Evolutionary conservation across 495 filamentous ascomycete species (phyloP).

Genomic region (Penicillium longicatenatum): DNA sequence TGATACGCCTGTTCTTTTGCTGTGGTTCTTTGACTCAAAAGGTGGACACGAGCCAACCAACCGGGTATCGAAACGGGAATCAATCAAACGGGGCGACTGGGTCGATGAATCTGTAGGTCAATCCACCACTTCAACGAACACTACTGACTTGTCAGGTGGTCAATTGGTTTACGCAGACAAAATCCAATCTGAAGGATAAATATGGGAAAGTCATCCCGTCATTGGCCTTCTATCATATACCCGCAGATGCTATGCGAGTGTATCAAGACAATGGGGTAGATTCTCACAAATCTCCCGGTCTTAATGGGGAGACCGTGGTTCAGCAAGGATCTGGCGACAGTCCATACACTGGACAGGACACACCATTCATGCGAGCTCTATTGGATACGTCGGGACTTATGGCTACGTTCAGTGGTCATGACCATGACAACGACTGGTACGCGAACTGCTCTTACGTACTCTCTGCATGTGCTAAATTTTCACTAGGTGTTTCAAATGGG

Average conservation of each 20-base stretch:
- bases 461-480: neutral
- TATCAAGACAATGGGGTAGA: constrained; percentile 51
- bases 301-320: constrained; percentile 58
- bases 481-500: constrained; percentile 43
- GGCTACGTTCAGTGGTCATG: constrained; percentile 68
- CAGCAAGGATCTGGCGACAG: constrained; percentile 29
- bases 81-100: constrained; percentile 39
- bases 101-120: constrained; percentile 34
- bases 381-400: constrained; percentile 57
- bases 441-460: neutral
- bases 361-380: constrained; percentile 65
- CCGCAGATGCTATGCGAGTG: constrained; percentile 55
- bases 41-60: constrained; percentile 60
- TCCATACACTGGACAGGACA: constrained; percentile 54
- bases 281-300: constrained; percentile 54
- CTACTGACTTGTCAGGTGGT: constrained; percentile 42
- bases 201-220: constrained; percentile 56
- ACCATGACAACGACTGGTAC: constrained; percentile 71
- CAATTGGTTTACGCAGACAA: constrained; percentile 60
- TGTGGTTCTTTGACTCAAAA: constrained; percentile 78
- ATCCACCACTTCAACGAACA: neutral
- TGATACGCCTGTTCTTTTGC: constrained; percentile 48
- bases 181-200: constrained; percentile 39
- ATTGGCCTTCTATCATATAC: constrained; percentile 75
- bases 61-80: constrained; percentile 28